Base-by-base conservation (phyloP, 257 asterid genomes). In the Henckelia pumila region DNA sequence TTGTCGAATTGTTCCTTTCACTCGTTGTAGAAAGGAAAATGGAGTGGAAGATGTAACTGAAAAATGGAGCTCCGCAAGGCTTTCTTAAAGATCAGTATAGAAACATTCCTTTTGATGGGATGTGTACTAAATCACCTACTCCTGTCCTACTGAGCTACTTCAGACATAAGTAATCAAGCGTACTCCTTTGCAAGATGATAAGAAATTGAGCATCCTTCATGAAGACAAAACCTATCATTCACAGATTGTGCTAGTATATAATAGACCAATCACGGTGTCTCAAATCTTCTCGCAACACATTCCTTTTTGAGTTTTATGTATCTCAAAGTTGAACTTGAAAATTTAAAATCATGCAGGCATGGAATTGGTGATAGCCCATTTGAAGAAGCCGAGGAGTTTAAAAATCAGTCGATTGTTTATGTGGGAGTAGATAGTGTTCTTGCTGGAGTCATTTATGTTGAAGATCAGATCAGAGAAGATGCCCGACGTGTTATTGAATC, bases 391-490 rank as follows among this genome's bases (percentile, higher is more conserved):
- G 92, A 87, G 61, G 97, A 89, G 75, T 85, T 75, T 61, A 91
- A 87, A 78, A 94, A 94, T 69, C 99, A 91, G 70, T 87, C 99
- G 64, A 87, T 83, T 63, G 96, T 94, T 67, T 94, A 85, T 75
- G 95, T 94, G 61, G 99, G 97, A 73, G 88, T 94, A 60, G 88
- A 91, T 68, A 82, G 82, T 62, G 73, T 66, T 78, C 96, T 94
- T 72, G 99, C 96, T 66, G 99, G 99, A 68, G 79, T 88, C 40
- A 85, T 94, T 64, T 91, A 88, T 76, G 93, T 94, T 47, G 97
- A 94, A 85, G 99, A 94, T 86, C 95, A 88, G 81, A 85, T 94
- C 69, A 84, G 99, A 81, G 99, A 94, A 80, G 99, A 94, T 80
- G 97, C 99, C 60, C 77, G 64, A 68, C 86, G 77, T 68, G 97